Base-by-base conservation (phyloP, 2,329 filamentous ascomycete genomes). In the Stachybotrys echinatus region DNA sequence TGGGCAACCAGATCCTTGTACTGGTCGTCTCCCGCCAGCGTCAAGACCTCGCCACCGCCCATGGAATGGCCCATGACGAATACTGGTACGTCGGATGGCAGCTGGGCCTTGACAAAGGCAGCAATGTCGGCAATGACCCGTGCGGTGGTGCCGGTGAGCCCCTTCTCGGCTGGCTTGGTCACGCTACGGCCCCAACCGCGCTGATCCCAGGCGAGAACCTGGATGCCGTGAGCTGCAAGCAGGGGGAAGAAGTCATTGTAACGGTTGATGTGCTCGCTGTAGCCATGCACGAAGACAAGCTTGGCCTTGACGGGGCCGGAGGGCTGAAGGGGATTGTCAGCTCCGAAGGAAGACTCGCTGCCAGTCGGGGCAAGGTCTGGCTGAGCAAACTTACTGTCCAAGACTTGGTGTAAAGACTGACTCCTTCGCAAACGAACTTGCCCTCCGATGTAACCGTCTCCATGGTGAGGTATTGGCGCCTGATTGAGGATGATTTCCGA, bases 31-130 rank as follows among this genome's bases (percentile, higher is more conserved):
- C 72, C 76, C 21, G 77, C 77, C 20, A 86, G 65, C 42, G 81
- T 83, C 8, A 95, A 72, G 6, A 84, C 80, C 68, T 95, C 80
- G 21, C 84, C 89, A 52, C 92, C 92, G 56, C 92, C 92, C 89
- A 96, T 96, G 20, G 86, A 91, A 69, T 96, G 90, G 48, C 92
- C 92, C 74, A 94, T 83, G 19, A 96, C 77, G 69, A 96, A 96
- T 17, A 95, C 63, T 0, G 90, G 89, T 34, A 74, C 70, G 4
- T 68, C 60, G 21, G 67, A 66, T 10, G 76, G 76, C 5, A 85
- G 71, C 54, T 86, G 79, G 27, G 74, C 71, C 52, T 75, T 75
- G 56, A 94, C 75, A 65, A 96, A 89, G 42, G 84, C 84, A 12
- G 84, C 88, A 49, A 96, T 84, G 66, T 96, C 92, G 51, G 79